These are phyloP conservation scores for Nakazawaea siamensis DNA, from an alignment of 805 yeast genomes.

Conservation along the genomic window DNA sequence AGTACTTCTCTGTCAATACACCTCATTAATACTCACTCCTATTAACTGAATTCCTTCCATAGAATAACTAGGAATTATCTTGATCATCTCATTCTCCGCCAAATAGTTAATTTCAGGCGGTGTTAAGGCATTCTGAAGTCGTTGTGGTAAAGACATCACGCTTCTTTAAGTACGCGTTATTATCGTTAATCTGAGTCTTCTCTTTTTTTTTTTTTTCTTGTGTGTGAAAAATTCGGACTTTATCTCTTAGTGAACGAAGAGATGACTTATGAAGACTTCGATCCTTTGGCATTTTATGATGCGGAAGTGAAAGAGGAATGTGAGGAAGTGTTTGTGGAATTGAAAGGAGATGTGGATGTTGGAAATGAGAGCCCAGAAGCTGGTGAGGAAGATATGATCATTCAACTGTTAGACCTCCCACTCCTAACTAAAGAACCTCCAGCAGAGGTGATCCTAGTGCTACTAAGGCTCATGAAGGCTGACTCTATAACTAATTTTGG, in stretches of 20 bases:
- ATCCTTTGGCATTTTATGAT: conserved; percentile 7
- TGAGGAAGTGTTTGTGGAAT: no score
- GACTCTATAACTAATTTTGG: conserved; percentile 45
- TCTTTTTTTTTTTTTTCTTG: neutral
- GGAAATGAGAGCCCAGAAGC: no score
- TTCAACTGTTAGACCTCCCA: conserved; percentile 58
- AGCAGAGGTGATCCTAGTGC: conserved; percentile 28
- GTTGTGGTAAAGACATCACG: conserved; percentile 63
- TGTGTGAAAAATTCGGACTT: no score
- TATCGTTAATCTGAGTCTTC: neutral
- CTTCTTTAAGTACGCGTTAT: no score
- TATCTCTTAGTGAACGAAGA: neutral
- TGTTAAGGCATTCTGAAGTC: conserved; percentile 46
- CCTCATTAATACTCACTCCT: conserved; percentile 35
- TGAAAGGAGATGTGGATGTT: no score
- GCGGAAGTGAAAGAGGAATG: no score
- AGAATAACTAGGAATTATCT: conserved; percentile 72
- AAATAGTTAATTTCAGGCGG: conserved; percentile 78
- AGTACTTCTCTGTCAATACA: neutral
- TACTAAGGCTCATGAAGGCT: conserved; percentile 42
- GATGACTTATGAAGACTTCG: conserved; percentile 6
- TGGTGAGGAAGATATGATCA: conserved; percentile 18
- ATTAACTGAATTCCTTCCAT: conserved; percentile 58
- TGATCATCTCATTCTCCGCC: conserved; percentile 71
- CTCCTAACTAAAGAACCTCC: conserved; percentile 38